Evolutionary conservation across 768 basidiomycete species (phyloP), one percentile per base, ranked within the genome.

Genomic region (Exidia glandulosa): DNA sequence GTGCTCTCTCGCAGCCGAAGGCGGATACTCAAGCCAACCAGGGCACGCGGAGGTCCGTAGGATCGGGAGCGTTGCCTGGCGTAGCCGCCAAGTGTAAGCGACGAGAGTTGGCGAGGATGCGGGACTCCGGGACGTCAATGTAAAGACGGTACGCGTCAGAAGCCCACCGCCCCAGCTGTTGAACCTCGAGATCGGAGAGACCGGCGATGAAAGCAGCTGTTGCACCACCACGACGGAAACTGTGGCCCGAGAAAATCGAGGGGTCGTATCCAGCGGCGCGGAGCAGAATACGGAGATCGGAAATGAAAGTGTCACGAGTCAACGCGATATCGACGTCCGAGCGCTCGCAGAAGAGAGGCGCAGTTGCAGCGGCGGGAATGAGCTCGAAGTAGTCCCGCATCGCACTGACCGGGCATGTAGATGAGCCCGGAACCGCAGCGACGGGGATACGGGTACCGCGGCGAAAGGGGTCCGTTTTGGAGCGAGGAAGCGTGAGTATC

Each of bases 111-210:
- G 34, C 34, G 34, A 36, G 34, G 34, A 36, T 36, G 7, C 34
- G 34, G 34, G 34, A 7, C 34, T 36, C 34, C 34, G 34, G 34
- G 31, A 57, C 50, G 30, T 76, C 73, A 25, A 75, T 66, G 66
- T 76, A 76, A 9, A 75, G 67, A 56, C 73, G 73, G 69, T 74
- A 75, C 10, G 70, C 66, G 56, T 75, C 69, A 59, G 72, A 73
- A 6, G 66, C 63, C 74, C 75, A 74, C 16, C 70, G 68, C 6
- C 74, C 72, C 2, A 75, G 65, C 9, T 71, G 68, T 63, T 76
- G 73, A 29, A 75, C 75, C 57, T 76, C 69, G 37, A 70, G 66
- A 32, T 73, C 72, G 2, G 65, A 58, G 58, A 58, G 71, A 0
- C 73, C 71, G 1, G 63, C 72, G 0, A 64, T 59, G 1, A 67